Conservation (phyloP, 768 basidiomycete species). For the Multifurca ochricompacta region DNA sequence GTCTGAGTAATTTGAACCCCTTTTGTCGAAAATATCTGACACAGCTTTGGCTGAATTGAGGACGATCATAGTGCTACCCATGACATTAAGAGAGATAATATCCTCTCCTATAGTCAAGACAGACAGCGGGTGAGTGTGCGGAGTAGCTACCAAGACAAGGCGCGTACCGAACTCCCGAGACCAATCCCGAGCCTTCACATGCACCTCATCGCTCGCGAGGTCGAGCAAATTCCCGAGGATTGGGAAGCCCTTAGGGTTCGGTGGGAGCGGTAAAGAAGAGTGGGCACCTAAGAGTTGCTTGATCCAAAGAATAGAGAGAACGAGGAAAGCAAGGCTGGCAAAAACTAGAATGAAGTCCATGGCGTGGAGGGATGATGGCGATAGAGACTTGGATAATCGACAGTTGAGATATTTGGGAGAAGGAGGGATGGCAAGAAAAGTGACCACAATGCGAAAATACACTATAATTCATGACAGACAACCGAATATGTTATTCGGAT, state of each 20-base stretch:
- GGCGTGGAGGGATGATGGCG: neutral
- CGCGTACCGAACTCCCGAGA: slow-evolving; percentile 22
- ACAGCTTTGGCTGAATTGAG: slow-evolving; percentile 21
- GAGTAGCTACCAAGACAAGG: neutral
- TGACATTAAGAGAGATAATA: slow-evolving; percentile 16
- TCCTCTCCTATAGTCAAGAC: slow-evolving; percentile 11
- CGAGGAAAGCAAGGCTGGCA: neutral
- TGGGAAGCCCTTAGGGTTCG: slow-evolving; percentile 21
- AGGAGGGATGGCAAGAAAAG: neutral
- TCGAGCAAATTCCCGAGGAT: slow-evolving; percentile 25
- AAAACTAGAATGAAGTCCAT: slow-evolving; percentile 9
- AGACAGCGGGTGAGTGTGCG: neutral
- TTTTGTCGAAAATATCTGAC: slow-evolving; percentile 23
- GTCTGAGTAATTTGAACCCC: slow-evolving; percentile 24
- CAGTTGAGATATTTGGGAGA: neutral
- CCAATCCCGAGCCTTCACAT: slow-evolving; percentile 22
- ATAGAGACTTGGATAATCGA: neutral
- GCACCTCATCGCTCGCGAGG: slow-evolving; percentile 19
- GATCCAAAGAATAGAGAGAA: slow-evolving; percentile 8
- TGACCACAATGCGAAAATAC: neutral
- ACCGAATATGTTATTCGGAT: neutral
- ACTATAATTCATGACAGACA: no score
- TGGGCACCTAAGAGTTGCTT: slow-evolving; percentile 4
- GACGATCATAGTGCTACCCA: slow-evolving; percentile 20
- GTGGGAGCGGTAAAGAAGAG: slow-evolving; percentile 18